Percentiles rank a stretch among this genome's conserved stretches.
Evolutionary conservation across 2,329 filamentous ascomycete genomes (phyloP).

Genomic region (Dichotomopilus funicola): DNA sequence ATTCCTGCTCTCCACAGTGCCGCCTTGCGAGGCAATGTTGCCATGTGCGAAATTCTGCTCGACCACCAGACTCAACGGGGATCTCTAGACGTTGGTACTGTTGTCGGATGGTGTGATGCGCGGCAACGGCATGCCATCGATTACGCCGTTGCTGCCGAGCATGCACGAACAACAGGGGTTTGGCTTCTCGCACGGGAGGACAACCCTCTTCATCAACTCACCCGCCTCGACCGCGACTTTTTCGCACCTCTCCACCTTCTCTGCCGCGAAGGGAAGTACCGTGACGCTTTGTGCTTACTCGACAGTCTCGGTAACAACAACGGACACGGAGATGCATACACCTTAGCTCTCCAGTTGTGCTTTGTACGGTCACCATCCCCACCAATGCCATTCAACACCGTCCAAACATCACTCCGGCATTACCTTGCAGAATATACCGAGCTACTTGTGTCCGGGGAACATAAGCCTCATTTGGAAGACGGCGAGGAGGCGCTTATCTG

Average conservation of each 20-base stretch:
- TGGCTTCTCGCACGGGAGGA: background rate
- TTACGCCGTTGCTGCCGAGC: constrained; percentile 1
- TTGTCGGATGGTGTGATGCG: background rate
- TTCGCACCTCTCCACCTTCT: background rate
- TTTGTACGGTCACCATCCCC: background rate
- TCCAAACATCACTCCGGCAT: background rate
- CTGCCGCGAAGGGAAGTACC: background rate
- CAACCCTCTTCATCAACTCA: background rate
- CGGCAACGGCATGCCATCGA: background rate
- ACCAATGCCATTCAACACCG: background rate
- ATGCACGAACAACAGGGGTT: background rate
- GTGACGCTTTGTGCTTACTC: background rate
- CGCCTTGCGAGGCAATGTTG: constrained; percentile 1
- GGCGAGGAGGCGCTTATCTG: background rate
- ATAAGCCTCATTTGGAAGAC: background rate
- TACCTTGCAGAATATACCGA: background rate
- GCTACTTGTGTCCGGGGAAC: background rate
- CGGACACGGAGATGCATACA: background rate
- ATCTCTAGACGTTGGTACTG: too few species aligned
- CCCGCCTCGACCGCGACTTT: background rate
- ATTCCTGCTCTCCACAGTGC: constrained; percentile 3
- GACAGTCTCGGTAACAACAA: background rate
- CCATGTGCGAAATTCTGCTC: background rate
- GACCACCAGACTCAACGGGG: background rate
- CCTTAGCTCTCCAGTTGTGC: background rate